Evolutionary conservation across 2,329 filamentous ascomycete genomes (phyloP), one percentile per base, ranked within the genome.

Genomic region (Ophiosphaerella narmari): DNA sequence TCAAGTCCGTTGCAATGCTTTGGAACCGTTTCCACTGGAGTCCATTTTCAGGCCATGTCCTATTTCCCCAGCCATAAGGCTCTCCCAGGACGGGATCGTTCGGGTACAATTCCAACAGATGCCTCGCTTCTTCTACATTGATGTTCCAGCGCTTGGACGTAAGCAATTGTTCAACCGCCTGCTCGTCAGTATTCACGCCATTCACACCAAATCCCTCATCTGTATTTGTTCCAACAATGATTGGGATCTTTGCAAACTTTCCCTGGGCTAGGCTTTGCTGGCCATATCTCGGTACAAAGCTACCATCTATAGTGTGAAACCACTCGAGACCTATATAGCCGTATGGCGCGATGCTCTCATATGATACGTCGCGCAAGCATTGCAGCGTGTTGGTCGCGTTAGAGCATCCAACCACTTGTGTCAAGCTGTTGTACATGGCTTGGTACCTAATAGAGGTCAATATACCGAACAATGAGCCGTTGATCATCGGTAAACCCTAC

Each of bases 131-230:
- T n/a, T 46, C 51, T 26, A 58, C 54, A 8, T 66, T 52, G 1
- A 68, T 29, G 14, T 62, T 65, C 61, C 62, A 68, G 39, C 65
- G 62, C 13, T 72, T 75, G 0, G 66, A 67, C 14, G 67, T 65
- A n/a, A 67, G 55, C 5, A 70, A 48, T 26, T 67, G 59, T 14
- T 64, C 53, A 7, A 66, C 46, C 8, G 67, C 67, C 43, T 65
- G 57, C 36, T 65, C 75, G 16, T 75, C 78, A 3, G 75, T 81
- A 11, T 64, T 71, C 2, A 79, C 77, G 1, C 76, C 74, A 13
- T 51, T 79, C 51, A 86, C 86, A 1, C 75, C 74, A 2, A 81
- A 82, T 0, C 84, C 86, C 65, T 90, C 86, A 57, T 89, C 86
- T 0, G 80, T 81, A 63, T 87, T 88, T 14, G 79, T 80, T 2